phyloP scores from a whole-genome alignment of 495 filamentous ascomycete genomes.

The Aspergillus bertholletiae region DNA sequence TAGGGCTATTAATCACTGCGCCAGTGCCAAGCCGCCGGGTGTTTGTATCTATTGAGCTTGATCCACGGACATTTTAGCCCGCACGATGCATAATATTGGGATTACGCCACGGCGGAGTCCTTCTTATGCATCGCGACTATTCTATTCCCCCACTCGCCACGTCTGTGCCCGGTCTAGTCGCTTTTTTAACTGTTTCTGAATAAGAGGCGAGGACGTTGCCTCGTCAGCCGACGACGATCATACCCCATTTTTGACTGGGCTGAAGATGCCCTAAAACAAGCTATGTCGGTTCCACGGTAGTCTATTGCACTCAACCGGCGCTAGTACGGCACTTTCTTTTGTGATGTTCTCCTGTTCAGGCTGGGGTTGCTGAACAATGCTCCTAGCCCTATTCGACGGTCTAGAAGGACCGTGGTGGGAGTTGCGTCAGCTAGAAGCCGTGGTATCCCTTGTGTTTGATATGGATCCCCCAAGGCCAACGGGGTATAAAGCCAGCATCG shows the following conservation, averaged over 20 bases:
- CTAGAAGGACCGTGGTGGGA: neutral
- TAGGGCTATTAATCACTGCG: neutral
- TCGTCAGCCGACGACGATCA: conserved; percentile 2
- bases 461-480: neutral
- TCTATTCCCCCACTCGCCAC: neutral
- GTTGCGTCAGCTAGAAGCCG: neutral
- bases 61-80: conserved; percentile 2
- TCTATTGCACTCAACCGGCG: neutral
- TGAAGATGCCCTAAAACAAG: neutral
- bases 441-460: neutral
- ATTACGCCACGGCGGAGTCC: conserved; percentile 1
- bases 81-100: neutral
- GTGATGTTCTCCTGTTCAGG: neutral
- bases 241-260: neutral
- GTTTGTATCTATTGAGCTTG: conserved; percentile 5
- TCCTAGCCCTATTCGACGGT: neutral
- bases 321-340: neutral
- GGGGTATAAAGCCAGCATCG: neutral
- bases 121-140: neutral
- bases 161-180: neutral
- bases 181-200: neutral
- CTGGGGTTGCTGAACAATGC: neutral
- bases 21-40: conserved; percentile 3
- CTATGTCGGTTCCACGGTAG: neutral
- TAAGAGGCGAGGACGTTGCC: neutral